These are phyloP conservation scores for Paramecium sexaurelia DNA, from an alignment of 73 alveolate species.

Conservation along the genomic window DNA sequence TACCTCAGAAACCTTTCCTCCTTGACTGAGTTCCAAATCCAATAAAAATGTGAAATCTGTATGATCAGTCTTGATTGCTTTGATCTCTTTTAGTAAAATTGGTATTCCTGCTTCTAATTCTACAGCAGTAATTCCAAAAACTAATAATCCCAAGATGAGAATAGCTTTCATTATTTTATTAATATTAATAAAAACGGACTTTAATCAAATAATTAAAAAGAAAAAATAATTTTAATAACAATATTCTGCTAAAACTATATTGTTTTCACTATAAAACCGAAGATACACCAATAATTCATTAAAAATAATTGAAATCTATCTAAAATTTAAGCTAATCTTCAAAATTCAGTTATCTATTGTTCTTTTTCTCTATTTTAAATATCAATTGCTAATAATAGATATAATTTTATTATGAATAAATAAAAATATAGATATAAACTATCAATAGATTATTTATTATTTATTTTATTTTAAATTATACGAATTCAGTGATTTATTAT, in stretches of 20 bases:
- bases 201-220: not conserved
- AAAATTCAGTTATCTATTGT: no score
- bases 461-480: no score
- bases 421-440: no score
- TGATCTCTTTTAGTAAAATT: slow-evolving; percentile 42
- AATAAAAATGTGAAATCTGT: slow-evolving; percentile 35
- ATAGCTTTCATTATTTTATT: slow-evolving; percentile 24
- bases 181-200: slow-evolving; percentile 26
- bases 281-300: no score
- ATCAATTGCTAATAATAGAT: no score
- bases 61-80: slow-evolving; percentile 48
- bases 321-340: no score
- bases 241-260: not conserved
- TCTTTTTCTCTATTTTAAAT: no score
- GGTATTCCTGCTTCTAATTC: slow-evolving; percentile 55
- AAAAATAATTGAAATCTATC: no score
- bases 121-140: slow-evolving; percentile 6
- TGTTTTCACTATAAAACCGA: no score
- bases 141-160: not conserved
- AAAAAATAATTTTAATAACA: not conserved
- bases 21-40: slow-evolving; percentile 44
- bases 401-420: no score
- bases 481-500: no score
- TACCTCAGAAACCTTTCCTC: slow-evolving; percentile 35
- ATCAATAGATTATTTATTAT: no score